Conservation (phyloP, 2,329 filamentous ascomycete genomes). For the Chrysosporium queenslandicum region DNA sequence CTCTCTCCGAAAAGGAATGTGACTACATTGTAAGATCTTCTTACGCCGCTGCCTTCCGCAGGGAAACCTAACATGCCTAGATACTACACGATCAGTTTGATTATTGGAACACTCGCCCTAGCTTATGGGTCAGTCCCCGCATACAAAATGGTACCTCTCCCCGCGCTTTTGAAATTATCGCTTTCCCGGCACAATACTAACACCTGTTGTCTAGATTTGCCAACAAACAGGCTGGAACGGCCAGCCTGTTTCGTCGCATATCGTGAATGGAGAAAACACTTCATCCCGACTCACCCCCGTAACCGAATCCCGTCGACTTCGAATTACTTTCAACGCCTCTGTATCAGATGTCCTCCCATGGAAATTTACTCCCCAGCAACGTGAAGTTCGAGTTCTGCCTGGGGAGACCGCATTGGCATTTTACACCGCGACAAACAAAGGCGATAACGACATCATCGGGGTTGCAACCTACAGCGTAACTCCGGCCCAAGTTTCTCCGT, state of each 20-base stretch:
- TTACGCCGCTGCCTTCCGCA: slow-evolving; percentile 1
- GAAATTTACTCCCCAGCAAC: slow-evolving; percentile 95
- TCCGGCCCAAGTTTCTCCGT: slow-evolving; percentile 86
- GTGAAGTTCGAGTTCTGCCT: slow-evolving; percentile 86
- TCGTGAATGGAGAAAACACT: slow-evolving; percentile 53
- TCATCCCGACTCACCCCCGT: slow-evolving; percentile 71
- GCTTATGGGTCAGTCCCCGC: slow-evolving; percentile 57
- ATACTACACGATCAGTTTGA: slow-evolving; percentile 54
- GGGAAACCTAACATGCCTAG: slow-evolving; percentile 28
- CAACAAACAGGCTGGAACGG: slow-evolving; percentile 67
- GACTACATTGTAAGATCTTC: slow-evolving; percentile 41
- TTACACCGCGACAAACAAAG: slow-evolving; percentile 91
- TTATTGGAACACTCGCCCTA: slow-evolving; percentile 53
- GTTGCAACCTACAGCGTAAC: slow-evolving; percentile 97
- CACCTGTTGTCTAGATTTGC: slow-evolving; percentile 34
- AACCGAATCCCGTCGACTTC: slow-evolving; percentile 68
- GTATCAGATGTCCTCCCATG: slow-evolving; percentile 92
- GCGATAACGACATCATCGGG: slow-evolving; percentile 86
- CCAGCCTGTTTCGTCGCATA: slow-evolving; percentile 74
- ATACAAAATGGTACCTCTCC: slow-evolving; percentile 51
- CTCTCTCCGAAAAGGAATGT: slow-evolving; percentile 41
- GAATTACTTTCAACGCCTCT: slow-evolving; percentile 91
- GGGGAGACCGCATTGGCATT: slow-evolving; percentile 96
- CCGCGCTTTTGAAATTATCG: background rate
- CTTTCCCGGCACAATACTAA: background rate